Evolutionary conservation across 2,329 filamentous ascomycete species (phyloP), one percentile per base, ranked within the genome.

Genomic region (Monosporascus ibericus): DNA sequence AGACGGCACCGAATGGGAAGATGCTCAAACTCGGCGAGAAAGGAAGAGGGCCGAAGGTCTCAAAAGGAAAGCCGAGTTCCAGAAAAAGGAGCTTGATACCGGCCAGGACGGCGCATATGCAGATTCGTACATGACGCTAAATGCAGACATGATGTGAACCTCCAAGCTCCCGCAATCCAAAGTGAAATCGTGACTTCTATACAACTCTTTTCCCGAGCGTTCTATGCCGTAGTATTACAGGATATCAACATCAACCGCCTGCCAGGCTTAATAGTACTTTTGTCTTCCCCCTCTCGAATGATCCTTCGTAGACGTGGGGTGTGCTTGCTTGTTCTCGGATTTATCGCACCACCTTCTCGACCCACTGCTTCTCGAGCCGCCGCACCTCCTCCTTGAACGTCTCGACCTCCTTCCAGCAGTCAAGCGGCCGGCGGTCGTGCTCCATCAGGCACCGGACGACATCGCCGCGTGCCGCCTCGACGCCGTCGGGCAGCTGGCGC

Each of bases 371-470:
- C 81, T 96, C 92, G 72, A 96, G 71, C 74, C 83, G 84, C 61
- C 88, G 84, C 48, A 97, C 92, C 78, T 95, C 90, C 63, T 81
- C 80, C 82, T 92, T 95, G 72, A 97, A 97, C 20, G 77, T 78
- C 75, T 95, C 87, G 24, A 96, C 90, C 80, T 96, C 91, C 72
- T 85, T 81, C 88, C 89, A 96, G 80, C 92, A 97, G 76, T 96
- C 89, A 67, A 96, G 76, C 68, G 92, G 92, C 70, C 90, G 81
- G 58, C 90, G 80, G 72, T 96, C 92, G 70, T 96, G 86, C 65
- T 86, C 79, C 56, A 88, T 78, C 76, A 97, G 76, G 70, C 92
- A 97, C 63, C 81, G 80, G 57, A 94, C 82, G 52, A 96, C 84
- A 54, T 86, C 83, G 60, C 82, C 77, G 70, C 90, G 87, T 20